Evolutionary conservation across 2,329 filamentous ascomycete species (phyloP), one percentile per base, ranked within the genome.

Genomic region (Magnaporthiopsis rhizophila): DNA sequence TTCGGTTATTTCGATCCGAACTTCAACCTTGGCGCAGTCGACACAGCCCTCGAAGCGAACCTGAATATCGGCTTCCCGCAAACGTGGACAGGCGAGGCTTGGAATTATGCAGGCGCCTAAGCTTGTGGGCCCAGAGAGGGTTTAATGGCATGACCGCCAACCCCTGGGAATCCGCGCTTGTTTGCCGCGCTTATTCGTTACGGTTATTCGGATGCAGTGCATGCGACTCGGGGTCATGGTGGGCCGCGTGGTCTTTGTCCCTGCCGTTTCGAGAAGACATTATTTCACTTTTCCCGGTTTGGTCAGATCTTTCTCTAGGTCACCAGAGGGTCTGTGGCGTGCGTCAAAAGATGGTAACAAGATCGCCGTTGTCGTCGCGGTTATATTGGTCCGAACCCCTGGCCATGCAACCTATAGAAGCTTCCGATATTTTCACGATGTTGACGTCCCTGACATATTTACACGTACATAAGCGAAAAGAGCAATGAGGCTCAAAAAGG

Each of bases 1-100:
- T 84, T 84, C 67, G 80, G 80, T 3, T 78, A 83, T 58, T 83
- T 85, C 32, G 83, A 83, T 61, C 82, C 82, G 2, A 82, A 73
- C 61, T 85, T 85, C 67, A 78, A 85, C 62, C 68, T 85, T 1
- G 78, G 77, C 30, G 82, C 82, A 0, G 80, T 84, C 30, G 82
- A 85, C 67, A 81, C 83, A 24, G 82, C 80, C 0, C 71, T 85
- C 0, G 81, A 84, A 65, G 81, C 81, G 0, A 84, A 84, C 63
- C 72, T 85, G 3, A 83, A 85, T 60, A 81, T 85, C 62, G 80
- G 79, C 0, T 72, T 81, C 15, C 82, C 82, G 0, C 78, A 81
- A 1, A 83, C 82, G 58, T 85, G 81, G 82, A 66, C 68, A 11
- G n/a, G 32, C 28, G 59, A 61, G 21, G 7, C 59, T 3, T 61